Percentiles rank a stretch among this genome's conserved stretches.
Conservation (phyloP, 495 filamentous ascomycete genomes). For the Amphirosellinia nigrospora region DNA sequence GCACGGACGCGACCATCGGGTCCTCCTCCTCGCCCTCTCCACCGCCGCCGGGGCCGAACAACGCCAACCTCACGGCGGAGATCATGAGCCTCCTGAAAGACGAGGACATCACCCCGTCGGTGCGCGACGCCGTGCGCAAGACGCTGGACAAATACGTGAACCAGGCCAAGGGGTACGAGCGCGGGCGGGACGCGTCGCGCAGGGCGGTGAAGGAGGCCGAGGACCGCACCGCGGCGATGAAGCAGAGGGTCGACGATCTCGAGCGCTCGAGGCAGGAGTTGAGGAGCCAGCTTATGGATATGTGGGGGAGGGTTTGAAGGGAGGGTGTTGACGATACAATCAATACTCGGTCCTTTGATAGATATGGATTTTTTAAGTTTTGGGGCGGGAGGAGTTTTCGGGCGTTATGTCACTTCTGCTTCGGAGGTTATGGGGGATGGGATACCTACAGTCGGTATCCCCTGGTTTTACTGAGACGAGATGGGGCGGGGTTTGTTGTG, state of each 20-base stretch:
- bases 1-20: constrained; percentile 14
- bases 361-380: no score
- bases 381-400: no score
- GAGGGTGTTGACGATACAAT: background rate
- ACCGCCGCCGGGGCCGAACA: constrained; percentile 25
- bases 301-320: constrained; percentile 19
- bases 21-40: constrained; percentile 19
- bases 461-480: no score
- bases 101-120: constrained; percentile 49
- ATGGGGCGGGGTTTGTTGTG: background rate
- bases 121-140: constrained; percentile 49
- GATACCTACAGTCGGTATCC: no score
- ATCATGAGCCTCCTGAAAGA: constrained; percentile 58
- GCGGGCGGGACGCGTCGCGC: constrained; percentile 67
- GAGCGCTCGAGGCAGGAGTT: constrained; percentile 45
- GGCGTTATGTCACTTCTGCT: no score
- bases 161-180: constrained; percentile 60
- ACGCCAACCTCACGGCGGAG: constrained; percentile 55
- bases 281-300: constrained; percentile 29
- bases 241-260: constrained; percentile 51
- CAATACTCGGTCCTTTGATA: no score
- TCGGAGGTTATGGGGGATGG: no score
- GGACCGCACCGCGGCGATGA: constrained; percentile 59
- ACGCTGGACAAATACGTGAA: constrained; percentile 63
- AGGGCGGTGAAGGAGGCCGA: constrained; percentile 67